Evolutionary conservation across 768 basidiomycete genomes (phyloP), one percentile per base, ranked within the genome.

Genomic region (Mycena kentingensis): DNA sequence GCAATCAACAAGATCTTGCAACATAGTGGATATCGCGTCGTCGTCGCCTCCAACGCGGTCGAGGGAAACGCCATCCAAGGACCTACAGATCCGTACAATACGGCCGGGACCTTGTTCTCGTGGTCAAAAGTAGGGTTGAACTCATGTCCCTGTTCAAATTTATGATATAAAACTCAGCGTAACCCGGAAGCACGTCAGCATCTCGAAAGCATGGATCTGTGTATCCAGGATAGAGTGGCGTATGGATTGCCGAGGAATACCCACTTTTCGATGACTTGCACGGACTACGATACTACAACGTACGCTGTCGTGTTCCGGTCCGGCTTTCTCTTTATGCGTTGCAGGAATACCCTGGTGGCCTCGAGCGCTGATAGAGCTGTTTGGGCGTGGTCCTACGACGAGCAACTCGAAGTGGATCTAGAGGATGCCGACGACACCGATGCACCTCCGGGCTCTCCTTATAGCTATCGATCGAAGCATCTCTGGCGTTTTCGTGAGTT

Each of bases 1-100:
- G 85, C 75, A 27, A 73, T 85, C 51, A 81, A 77, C 54, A 75
- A 69, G 32, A 74, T 86, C 21, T 66, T 77, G 15, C 85, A 87
- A 53, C 65, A 60, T 8, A 65, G 70, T 8, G 69, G 64, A 1
- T n/a, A n/a, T n/a, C 71, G 63, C 27, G 69, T 80, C 3, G 73
- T 75, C 16, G 70, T 81, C 27, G 73, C 75, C 21, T 77, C 80
- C 46, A 73, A 73, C 5, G 74, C 76, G 34, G 64, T 68, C 26
- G 82, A 75, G 15, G 84, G 84, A 12, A 77, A 82, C 35, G 27
- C 24, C 12, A 22, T 27, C 11, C 21, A 51, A 39, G 42, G 25
- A 22, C 41, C n/a, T 72, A 67, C 67, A 0, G 70, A 73, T 58
- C 70, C 74, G 3, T 76, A 81, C 47, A 84, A 83, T 54, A 69